Evolutionary conservation across 768 basidiomycete genomes (phyloP), one percentile per base, ranked within the genome.

Genomic region (Wakefieldia striispora): DNA sequence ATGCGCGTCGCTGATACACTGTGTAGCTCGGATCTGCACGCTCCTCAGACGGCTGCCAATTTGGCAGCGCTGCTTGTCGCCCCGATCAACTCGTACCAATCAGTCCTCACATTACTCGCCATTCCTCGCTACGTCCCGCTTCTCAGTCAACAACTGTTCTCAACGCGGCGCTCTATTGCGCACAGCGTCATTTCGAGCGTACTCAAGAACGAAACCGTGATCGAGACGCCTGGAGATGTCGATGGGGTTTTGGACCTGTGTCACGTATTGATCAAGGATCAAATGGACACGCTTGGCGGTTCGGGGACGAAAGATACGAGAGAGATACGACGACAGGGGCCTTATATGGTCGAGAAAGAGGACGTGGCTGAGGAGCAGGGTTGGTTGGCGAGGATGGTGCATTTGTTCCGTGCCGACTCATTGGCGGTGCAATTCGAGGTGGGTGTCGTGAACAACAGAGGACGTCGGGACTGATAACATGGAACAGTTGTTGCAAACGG

Each of bases 321-420:
- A 54, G 79, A 80, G 39, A 61, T 68, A 41, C 75, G 82, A 51
- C 73, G 84, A 53, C 79, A 81, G 49, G 82, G 82, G 7, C 74
- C 82, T 10, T 80, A 83, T 57, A 72, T 75, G 24, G 60, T 80
- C 44, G 95, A 95, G 65, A 71, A 85, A 43, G 91, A 95, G 65
- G 95, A 98, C 63, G 78, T 94, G 74, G 95, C 94, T 0, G 97
- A 99, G 67, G 97, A 99, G 67, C 97, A 99, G 61, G 97, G 97
- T 0, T 99, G 97, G 97, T 83, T 97, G 14, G 95, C 97, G 35
- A 75, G 95, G 54, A 97, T 98, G 91, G 89, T 98, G 3, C 97
- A 99, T 74, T 67, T 98, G 27, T 97, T 98, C 82, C 75, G 86
- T 19, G 80, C 91, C 0, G 92, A 97, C 43, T 88, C 90, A 23